These are phyloP conservation scores for Russula dissimulans DNA, from an alignment of 768 basidiomycete species.

Conservation along the genomic window DNA sequence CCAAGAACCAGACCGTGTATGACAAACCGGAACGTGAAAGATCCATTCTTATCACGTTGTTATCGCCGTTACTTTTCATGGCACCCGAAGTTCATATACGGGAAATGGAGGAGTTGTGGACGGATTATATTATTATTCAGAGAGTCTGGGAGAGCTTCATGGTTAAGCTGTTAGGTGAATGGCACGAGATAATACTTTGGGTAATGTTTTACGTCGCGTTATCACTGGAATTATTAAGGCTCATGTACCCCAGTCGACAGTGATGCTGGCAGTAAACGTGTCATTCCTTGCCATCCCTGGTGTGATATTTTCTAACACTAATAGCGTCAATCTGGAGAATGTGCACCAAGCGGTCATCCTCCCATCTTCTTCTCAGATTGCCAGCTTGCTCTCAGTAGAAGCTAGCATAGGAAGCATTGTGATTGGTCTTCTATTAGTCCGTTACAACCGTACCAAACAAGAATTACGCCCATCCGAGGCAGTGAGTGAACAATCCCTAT, in stretches of 20 bases:
- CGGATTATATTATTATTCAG: constrained; percentile 9
- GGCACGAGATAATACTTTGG: constrained; percentile 11
- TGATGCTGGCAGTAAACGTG: constrained; percentile 28
- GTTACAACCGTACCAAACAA: constrained; percentile 8
- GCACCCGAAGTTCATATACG: constrained; percentile 15
- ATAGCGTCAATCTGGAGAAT: background rate
- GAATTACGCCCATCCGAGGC: background rate
- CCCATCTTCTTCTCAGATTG: constrained; percentile 2
- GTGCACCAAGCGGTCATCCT: background rate
- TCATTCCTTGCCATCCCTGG: constrained; percentile 30
- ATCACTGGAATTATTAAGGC: no score
- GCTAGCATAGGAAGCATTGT: constrained; percentile 15
- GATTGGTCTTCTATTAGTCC: constrained; percentile 9
- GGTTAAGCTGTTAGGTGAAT: constrained; percentile 3
- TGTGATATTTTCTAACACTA: constrained; percentile 11
- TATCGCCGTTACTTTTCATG: constrained; percentile 15
- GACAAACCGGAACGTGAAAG: background rate
- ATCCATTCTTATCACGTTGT: constrained; percentile 7
- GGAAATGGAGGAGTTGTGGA: constrained; percentile 14
- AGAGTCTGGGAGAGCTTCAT: constrained; percentile 9
- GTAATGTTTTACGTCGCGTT: background rate
- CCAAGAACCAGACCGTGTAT: constrained; percentile 4
- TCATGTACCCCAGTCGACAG: constrained; percentile 21
- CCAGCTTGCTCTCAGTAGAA: constrained; percentile 10
- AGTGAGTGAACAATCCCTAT: background rate